Evolutionary conservation across 2,329 filamentous ascomycete species (phyloP).

Genomic region (Hypoxylon sp.): DNA sequence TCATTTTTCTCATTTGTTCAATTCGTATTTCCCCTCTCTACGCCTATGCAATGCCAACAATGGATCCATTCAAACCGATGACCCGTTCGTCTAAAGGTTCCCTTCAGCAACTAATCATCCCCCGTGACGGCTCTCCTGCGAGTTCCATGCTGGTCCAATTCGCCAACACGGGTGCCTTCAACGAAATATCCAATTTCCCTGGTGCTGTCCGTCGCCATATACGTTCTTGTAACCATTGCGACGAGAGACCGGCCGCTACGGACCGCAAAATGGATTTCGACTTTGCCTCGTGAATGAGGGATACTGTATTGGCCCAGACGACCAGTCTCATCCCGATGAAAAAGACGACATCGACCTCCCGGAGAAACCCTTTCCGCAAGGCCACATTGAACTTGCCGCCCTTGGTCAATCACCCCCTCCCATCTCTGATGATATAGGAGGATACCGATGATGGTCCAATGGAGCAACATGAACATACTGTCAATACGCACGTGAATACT

Average conservation of each 20-base stretch:
- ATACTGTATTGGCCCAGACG: not conserved
- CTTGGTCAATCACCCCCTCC: not conserved
- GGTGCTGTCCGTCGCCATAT: not conserved
- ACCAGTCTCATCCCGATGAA: not conserved
- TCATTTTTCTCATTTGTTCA: too few relatives aligned
- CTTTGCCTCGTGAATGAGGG: not conserved
- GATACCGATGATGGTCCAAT: too few relatives aligned
- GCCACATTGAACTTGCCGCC: not conserved
- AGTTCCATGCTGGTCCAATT: not conserved
- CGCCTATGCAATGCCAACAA: too few relatives aligned
- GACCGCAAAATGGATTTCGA: constrained; percentile 1
- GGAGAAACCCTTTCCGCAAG: not conserved
- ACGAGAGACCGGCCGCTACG: not conserved
- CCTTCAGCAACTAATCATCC: too few relatives aligned
- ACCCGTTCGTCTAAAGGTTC: too few relatives aligned
- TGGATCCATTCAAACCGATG: too few relatives aligned
- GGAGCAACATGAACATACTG: too few relatives aligned
- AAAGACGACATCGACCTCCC: not conserved
- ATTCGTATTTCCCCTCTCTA: too few relatives aligned
- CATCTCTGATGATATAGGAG: too few relatives aligned
- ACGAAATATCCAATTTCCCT: not conserved
- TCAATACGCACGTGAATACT: too few relatives aligned
- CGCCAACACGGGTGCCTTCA: not conserved
- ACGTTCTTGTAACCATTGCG: not conserved
- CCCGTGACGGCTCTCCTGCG: too few relatives aligned